A percentile compares a stretch with the other conserved stretches of the same genome.
Evolutionary conservation across 345 rosid genomes (phyloP).

Genomic region (Aegle marmelos): DNA sequence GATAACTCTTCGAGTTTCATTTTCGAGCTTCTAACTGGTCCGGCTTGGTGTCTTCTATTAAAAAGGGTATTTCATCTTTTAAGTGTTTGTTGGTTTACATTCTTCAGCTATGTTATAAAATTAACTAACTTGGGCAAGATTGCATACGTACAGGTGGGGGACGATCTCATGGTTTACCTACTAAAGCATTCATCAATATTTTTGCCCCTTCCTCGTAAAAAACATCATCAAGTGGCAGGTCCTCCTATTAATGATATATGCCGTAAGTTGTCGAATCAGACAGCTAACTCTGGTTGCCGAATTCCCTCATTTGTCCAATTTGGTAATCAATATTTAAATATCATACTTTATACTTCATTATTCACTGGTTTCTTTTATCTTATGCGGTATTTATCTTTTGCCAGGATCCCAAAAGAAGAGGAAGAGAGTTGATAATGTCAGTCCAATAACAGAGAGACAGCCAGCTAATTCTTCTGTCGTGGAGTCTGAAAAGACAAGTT

Average conservation of each 20-base stretch:
- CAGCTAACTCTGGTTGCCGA: conserved; percentile 3
- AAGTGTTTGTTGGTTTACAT: not conserved
- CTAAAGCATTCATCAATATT: conserved; percentile 57
- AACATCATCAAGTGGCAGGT: conserved; percentile 73
- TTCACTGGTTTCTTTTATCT: not conserved
- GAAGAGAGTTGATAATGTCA: conserved; percentile 16
- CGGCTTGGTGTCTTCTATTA: conserved; percentile 69
- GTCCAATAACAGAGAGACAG: conserved; percentile 17
- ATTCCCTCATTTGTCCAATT: conserved; percentile 14
- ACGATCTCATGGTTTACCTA: conserved; percentile 59
- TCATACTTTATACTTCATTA: not conserved
- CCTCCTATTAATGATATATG: conserved; percentile 31
- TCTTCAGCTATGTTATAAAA: not conserved
- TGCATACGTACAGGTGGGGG: conserved; percentile 55
- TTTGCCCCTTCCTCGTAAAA: conserved; percentile 45
- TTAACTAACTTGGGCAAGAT: not conserved
- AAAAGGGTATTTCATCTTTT: conserved; percentile 47
- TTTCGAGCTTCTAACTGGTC: conserved; percentile 48
- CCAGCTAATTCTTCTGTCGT: conserved; percentile 12
- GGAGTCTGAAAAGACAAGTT: not conserved
- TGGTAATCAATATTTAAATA: conserved; percentile 19
- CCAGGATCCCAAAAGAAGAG: conserved; percentile 41
- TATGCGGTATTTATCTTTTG: not conserved
- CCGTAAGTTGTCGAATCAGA: conserved; percentile 18
- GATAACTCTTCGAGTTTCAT: conserved; percentile 38